Percentiles rank a stretch among this genome's conserved stretches.
Conservation (phyloP, 1,284 basidiomycete genomes). For the Trametes pubescens region DNA sequence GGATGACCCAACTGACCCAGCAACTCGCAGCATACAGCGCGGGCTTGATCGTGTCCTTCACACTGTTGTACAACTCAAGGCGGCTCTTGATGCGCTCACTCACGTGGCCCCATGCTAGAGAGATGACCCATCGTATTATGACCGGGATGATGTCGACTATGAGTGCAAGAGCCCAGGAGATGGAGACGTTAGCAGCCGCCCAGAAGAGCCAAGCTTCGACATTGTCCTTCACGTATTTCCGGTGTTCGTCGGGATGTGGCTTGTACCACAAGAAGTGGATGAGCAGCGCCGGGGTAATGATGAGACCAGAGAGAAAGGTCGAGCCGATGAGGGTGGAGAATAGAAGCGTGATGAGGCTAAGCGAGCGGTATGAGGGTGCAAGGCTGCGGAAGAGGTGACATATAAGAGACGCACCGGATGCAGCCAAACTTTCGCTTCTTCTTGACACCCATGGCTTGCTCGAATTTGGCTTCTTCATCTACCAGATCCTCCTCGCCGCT, state of each 20-base stretch:
- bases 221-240: conserved; percentile 70
- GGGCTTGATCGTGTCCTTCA: conserved; percentile 74
- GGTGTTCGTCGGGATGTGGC: conserved; percentile 59
- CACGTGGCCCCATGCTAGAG: conserved; percentile 75
- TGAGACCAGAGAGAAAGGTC: conserved; percentile 64
- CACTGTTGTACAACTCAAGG: conserved; percentile 71
- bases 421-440: conserved; percentile 58
- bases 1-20: conserved; percentile 76
- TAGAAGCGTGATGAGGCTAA: conserved; percentile 65
- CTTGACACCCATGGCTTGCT: conserved; percentile 62
- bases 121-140: conserved; percentile 58
- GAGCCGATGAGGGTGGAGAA: conserved; percentile 79
- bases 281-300: conserved; percentile 66
- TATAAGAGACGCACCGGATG: conserved; percentile 54
- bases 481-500: conserved; percentile 76
- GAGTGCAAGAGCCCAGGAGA: conserved; percentile 80
- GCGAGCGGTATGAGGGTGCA: conserved; percentile 11
- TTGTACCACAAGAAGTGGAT: conserved; percentile 76
- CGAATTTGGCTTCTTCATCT: conserved; percentile 72
- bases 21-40: conserved; percentile 69
- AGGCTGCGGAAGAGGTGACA: conserved; percentile 3
- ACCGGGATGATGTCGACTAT: conserved; percentile 71
- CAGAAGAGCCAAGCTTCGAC: conserved; percentile 82
- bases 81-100: conserved; percentile 70
- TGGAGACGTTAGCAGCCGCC: conserved; percentile 75